A percentile compares a stretch with the other conserved stretches of the same genome.
Conservation (phyloP, 768 basidiomycete genomes). For the Galerina sulciceps region DNA sequence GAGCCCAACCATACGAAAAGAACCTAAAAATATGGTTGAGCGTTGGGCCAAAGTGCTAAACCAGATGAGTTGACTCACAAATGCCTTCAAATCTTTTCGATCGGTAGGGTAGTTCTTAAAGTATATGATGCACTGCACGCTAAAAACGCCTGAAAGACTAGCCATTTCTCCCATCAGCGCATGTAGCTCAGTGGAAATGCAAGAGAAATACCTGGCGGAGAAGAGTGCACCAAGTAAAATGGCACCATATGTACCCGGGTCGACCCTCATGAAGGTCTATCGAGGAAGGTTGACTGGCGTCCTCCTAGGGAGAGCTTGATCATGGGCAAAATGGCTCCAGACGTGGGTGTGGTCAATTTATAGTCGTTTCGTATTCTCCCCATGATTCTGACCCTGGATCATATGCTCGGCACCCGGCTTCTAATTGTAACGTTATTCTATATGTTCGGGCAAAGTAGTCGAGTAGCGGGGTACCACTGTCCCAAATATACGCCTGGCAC, state of each 20-base stretch:
- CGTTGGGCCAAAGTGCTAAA: neutral
- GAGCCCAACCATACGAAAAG: constrained; percentile 11
- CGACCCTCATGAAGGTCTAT: constrained; percentile 23
- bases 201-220: constrained; percentile 34
- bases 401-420: constrained; percentile 6
- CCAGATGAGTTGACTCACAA: constrained; percentile 22
- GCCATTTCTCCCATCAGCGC: neutral
- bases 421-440: constrained; percentile 2
- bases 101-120: constrained; percentile 38
- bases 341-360: constrained; percentile 3
- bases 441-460: constrained; percentile 5
- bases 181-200: neutral
- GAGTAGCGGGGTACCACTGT: neutral
- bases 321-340: neutral
- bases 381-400: constrained; percentile 5
- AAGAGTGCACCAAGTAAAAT: constrained; percentile 40
- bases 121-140: constrained; percentile 35
- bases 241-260: constrained; percentile 40
- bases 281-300: constrained; percentile 2
- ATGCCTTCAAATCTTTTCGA: constrained; percentile 23
- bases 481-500: constrained; percentile 5
- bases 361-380: neutral
- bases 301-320: neutral
- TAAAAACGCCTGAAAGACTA: constrained; percentile 35
- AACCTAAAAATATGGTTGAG: constrained; percentile 18